Base-by-base conservation (phyloP, 1,284 basidiomycete genomes). In the Leccinum griseonigrum region DNA sequence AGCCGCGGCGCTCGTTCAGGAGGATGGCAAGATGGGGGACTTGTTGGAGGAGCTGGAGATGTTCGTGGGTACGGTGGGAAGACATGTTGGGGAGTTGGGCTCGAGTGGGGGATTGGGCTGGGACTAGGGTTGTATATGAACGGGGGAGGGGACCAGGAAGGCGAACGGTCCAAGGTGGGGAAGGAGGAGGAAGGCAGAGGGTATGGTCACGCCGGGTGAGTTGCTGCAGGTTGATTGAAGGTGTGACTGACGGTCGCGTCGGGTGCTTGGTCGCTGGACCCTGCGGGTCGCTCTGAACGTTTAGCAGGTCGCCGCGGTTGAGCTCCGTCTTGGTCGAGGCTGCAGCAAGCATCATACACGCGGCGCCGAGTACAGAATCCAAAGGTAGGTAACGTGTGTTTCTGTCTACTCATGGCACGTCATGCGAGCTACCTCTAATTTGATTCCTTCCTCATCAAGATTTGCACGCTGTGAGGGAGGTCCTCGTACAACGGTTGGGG, bases 21-120 rank as follows among this genome's bases (percentile, higher is more conserved):
- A 90, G 56, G 89, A 91, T 26, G 22, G 22, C 69, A 77, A 79
- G 10, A 76, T 81, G 65, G 82, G 80, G 7, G 85, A 89, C 67
- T 69, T 89, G 10, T 67, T 90, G 65, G 88, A 87, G 71, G 78
- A 81, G 26, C 64, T 91, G 63, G 88, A 87, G 73, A 85, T 85
- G 82, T 79, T 88, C 66, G 76, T 90, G 50, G 86, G 85, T 13
- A 76, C 83, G 18, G 70, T 91, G 28, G 70, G 87, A 29, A 83
- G 85, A 64, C 82, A 82, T 67, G 79, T 86, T 61, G 71, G 74
- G 34, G 86, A 90, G 67, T 66, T 91, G 3, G 63, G 56, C 4
- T 3, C 3, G 5, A 56, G 48, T 8, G 59, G 34, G 26, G 57
- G 4, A 16, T 60, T 48, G 66, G 66, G 46, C 13, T 60, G 51